Percentiles rank a stretch among this genome's conserved stretches.
Evolutionary conservation across 2,329 filamentous ascomycete genomes (phyloP).

Genomic region (Geosmithia morbida): DNA sequence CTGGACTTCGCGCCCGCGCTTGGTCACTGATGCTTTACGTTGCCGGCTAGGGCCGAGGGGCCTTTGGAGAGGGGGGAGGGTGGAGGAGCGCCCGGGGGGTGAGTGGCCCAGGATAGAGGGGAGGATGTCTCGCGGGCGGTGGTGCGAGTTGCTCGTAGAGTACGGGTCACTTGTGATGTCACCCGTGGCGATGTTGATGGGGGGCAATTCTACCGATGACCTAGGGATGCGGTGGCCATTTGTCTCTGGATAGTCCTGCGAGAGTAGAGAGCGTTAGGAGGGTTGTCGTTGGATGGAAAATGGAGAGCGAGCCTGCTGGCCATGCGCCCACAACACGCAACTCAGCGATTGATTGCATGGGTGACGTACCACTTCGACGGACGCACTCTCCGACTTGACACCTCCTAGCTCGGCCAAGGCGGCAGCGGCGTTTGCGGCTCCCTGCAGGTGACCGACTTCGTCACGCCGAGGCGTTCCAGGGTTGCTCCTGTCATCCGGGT

Average conservation of each 20-base stretch:
- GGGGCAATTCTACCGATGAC: conserved; percentile 59
- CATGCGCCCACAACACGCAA: background rate
- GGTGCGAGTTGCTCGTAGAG: conserved; percentile 40
- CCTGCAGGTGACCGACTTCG: conserved; percentile 48
- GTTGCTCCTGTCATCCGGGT: conserved; percentile 50
- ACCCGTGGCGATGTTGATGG: conserved; percentile 41
- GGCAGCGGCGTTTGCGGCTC: conserved; percentile 60
- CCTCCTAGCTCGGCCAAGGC: conserved; percentile 72
- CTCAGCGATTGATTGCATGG: background rate
- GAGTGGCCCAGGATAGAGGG: conserved; percentile 73
- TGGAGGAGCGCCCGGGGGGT: conserved; percentile 76
- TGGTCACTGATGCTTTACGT: conserved; percentile 75
- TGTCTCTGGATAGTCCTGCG: conserved; percentile 53
- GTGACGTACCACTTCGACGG: conserved; percentile 56
- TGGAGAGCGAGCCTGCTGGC: too few relatives aligned
- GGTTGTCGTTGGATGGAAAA: background rate
- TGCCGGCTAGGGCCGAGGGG: conserved; percentile 57
- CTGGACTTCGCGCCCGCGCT: conserved; percentile 58
- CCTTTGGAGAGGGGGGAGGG: conserved; percentile 69
- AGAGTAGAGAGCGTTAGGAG: background rate
- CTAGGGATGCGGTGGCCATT: conserved; percentile 50
- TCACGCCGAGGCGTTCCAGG: conserved; percentile 59
- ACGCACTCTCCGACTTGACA: conserved; percentile 61
- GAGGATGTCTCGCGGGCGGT: conserved; percentile 56
- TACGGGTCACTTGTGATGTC: conserved; percentile 64